Conservation (phyloP, 257 asterid species). For the Buddleja alternifolia region DNA sequence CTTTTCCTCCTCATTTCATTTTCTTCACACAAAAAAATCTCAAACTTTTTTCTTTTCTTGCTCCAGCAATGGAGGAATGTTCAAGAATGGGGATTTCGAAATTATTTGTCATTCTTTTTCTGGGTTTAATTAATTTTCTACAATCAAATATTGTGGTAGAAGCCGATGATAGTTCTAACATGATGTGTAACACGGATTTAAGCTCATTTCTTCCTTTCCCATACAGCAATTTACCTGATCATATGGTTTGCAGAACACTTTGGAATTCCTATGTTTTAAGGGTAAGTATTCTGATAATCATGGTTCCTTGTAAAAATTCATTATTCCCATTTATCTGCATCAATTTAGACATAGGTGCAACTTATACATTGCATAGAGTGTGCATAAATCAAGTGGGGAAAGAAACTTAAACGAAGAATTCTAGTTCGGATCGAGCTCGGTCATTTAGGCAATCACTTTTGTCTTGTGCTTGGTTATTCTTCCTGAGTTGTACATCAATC, state of each 20-base stretch:
- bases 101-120: constrained; percentile 1
- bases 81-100: constrained; percentile 30
- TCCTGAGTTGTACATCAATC: too few relatives aligned
- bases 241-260: constrained; percentile 79
- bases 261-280: constrained; percentile 85
- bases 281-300: constrained; percentile 40
- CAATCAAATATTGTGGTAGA: constrained; percentile 26
- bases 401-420: too few relatives aligned
- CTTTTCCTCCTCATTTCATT: constrained; percentile 24
- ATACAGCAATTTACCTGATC: constrained; percentile 57
- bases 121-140: constrained; percentile 29
- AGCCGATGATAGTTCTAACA: constrained; percentile 31
- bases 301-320: too few relatives aligned
- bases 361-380: too few relatives aligned
- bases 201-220: constrained; percentile 81
- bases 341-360: too few relatives aligned
- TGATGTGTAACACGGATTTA: constrained; percentile 61
- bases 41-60: constrained; percentile 2
- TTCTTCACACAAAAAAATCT: constrained; percentile 24
- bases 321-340: too few relatives aligned
- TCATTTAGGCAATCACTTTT: too few relatives aligned
- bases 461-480: too few relatives aligned
- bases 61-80: constrained; percentile 43
- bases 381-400: too few relatives aligned
- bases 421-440: too few relatives aligned